A percentile compares a stretch with the other conserved stretches of the same genome.
These are phyloP conservation scores for Endotrypanum monterogeii DNA, from an alignment of 208 protist genomes.

Conservation along the genomic window DNA sequence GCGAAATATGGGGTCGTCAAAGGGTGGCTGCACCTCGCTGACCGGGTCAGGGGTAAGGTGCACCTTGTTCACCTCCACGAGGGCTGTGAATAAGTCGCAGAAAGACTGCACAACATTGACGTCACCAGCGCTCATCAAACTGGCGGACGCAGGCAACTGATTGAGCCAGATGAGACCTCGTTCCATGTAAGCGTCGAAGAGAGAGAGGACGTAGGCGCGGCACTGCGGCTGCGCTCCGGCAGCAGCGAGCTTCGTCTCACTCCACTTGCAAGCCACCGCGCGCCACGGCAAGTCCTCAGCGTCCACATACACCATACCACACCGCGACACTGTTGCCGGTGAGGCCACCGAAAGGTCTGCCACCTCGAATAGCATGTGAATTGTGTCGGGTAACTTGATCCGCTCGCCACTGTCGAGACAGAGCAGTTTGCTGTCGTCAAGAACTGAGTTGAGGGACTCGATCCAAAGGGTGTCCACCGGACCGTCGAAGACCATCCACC, in stretches of 20 bases:
- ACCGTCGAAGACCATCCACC: slow-evolving; percentile 99
- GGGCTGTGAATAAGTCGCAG: slow-evolving; percentile 91
- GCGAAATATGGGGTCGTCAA: slow-evolving; percentile 73
- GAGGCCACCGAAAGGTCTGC: slow-evolving; percentile 97
- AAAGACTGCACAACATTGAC: slow-evolving; percentile 94
- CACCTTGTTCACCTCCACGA: slow-evolving; percentile 79
- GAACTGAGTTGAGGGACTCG: slow-evolving; percentile 98
- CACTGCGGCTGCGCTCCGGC: slow-evolving; percentile 61
- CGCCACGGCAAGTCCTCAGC: slow-evolving; percentile 92
- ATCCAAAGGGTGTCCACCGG: slow-evolving; percentile 99
- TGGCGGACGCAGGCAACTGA: slow-evolving; percentile 47
- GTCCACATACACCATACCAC: slow-evolving; percentile 98
- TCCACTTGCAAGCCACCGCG: slow-evolving; percentile 92
- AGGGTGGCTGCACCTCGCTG: slow-evolving; percentile 32
- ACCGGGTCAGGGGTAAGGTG: slow-evolving; percentile 72
- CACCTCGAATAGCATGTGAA: slow-evolving; percentile 98
- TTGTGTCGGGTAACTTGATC: slow-evolving; percentile 96
- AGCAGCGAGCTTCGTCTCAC: slow-evolving; percentile 69
- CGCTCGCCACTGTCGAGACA: slow-evolving; percentile 98
- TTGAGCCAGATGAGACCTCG: slow-evolving; percentile 89
- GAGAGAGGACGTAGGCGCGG: slow-evolving; percentile 80
- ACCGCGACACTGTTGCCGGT: slow-evolving; percentile 98
- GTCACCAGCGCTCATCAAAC: slow-evolving; percentile 89
- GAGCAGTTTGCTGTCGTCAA: slow-evolving; percentile 98
- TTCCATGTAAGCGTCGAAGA: slow-evolving; percentile 91